Evolutionary conservation across 805 yeast genomes (phyloP).

Genomic region (Monosporozyma yasuniensis): DNA sequence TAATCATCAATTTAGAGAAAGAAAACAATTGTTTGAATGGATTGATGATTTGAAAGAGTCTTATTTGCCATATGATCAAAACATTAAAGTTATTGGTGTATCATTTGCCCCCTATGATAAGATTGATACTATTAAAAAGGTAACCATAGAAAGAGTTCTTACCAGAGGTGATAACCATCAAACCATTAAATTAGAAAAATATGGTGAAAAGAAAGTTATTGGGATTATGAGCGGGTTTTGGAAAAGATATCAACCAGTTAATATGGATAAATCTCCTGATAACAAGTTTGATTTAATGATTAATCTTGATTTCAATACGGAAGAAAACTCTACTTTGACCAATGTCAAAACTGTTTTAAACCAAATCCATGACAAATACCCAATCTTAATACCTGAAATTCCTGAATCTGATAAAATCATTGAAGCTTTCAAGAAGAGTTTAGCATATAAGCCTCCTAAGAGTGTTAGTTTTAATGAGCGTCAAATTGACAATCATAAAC

Average conservation of each 20-base stretch:
- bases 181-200: constrained; percentile 48
- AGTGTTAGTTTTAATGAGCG: constrained; percentile 27
- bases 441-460: constrained; percentile 42
- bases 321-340: constrained; percentile 35
- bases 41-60: constrained; percentile 36
- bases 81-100: constrained; percentile 54
- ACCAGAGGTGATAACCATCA: constrained; percentile 84
- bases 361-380: constrained; percentile 35
- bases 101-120: constrained; percentile 47
- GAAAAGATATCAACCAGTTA: constrained; percentile 55
- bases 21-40: constrained; percentile 54
- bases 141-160: constrained; percentile 52
- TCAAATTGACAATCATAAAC: neutral
- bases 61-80: constrained; percentile 36
- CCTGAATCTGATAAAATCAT: constrained; percentile 38
- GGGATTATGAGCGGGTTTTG: constrained; percentile 70
- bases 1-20: constrained; percentile 64
- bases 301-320: constrained; percentile 38
- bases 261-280: constrained; percentile 46
- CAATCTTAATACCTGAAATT: constrained; percentile 33
- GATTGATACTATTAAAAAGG: constrained; percentile 34
- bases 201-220: constrained; percentile 42
- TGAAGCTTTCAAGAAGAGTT: constrained; percentile 44
- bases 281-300: constrained; percentile 56
- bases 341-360: constrained; percentile 41